These are phyloP conservation scores for Mucor velutinosus DNA, from an alignment of 371 early-diverging fungal genomes.

Conservation along the genomic window DNA sequence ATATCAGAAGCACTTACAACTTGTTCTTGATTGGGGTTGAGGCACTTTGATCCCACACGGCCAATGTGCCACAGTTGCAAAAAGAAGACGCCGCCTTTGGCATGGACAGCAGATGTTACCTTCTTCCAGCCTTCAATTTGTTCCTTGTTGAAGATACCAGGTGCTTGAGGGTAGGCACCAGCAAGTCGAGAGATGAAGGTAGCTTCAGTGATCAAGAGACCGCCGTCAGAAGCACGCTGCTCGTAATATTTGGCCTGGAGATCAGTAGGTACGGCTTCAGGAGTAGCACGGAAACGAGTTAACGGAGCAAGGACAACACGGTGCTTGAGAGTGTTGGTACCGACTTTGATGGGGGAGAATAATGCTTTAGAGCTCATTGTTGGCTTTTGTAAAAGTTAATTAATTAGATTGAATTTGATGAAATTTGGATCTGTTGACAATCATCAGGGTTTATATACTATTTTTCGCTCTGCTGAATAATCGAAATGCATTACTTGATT, in stretches of 20 bases:
- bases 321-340: conserved; percentile 37
- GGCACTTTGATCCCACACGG: conserved; percentile 8
- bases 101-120: conserved; percentile 52
- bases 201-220: conserved; percentile 55
- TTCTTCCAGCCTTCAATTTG: conserved; percentile 55
- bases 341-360: conserved; percentile 16
- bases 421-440: too few relatives aligned
- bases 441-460: too few relatives aligned
- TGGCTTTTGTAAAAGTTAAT: too few relatives aligned
- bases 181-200: conserved; percentile 32
- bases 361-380: not conserved
- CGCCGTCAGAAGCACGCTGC: conserved; percentile 47
- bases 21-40: not conserved
- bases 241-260: conserved; percentile 47
- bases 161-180: conserved; percentile 17
- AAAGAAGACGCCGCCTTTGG: conserved; percentile 45
- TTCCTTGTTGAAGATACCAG: conserved; percentile 41
- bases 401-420: too few relatives aligned
- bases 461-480: too few relatives aligned
- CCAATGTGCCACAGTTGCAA: conserved; percentile 56
- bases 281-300: conserved; percentile 31
- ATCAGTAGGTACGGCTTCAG: conserved; percentile 33
- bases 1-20: conserved; percentile 26
- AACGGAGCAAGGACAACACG: conserved; percentile 63
- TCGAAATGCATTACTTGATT: too few relatives aligned